Conservation (phyloP, 176 grass and related monocot species). For the Raddia distichophylla region DNA sequence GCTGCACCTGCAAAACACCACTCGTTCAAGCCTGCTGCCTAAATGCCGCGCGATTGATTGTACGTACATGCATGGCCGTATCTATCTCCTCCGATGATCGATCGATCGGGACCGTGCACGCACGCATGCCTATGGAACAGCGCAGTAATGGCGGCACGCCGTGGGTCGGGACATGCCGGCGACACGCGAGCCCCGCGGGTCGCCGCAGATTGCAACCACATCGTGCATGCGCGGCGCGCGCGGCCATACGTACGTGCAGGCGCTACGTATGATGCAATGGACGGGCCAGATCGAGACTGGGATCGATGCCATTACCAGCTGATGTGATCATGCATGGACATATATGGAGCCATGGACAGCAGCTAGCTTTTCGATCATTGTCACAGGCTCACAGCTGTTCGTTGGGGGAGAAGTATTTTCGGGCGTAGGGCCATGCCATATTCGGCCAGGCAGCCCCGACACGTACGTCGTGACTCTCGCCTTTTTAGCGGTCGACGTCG, state of each 20-base stretch:
- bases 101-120: not conserved
- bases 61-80: not conserved
- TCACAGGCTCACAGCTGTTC: not conserved
- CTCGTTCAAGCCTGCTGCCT: not conserved
- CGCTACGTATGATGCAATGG: not conserved
- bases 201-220: not conserved
- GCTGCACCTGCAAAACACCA: not conserved
- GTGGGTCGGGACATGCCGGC: slow-evolving; percentile 41
- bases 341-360: not conserved
- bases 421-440: not conserved
- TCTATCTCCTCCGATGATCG: not conserved
- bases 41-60: not conserved
- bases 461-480: not conserved
- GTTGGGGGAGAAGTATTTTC: not conserved
- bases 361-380: not conserved
- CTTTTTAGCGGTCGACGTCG: slow-evolving; percentile 9
- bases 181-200: slow-evolving; percentile 27
- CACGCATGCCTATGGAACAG: not conserved
- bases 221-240: not conserved
- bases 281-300: not conserved
- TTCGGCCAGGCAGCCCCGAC: slow-evolving; percentile 8
- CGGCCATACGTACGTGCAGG: too few species aligned
- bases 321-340: too few species aligned
- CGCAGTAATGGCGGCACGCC: slow-evolving; percentile 37
- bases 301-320: too few species aligned